Base-by-base conservation (phyloP, 73 alveolate genomes). In the Blepharisma stoltei region DNA sequence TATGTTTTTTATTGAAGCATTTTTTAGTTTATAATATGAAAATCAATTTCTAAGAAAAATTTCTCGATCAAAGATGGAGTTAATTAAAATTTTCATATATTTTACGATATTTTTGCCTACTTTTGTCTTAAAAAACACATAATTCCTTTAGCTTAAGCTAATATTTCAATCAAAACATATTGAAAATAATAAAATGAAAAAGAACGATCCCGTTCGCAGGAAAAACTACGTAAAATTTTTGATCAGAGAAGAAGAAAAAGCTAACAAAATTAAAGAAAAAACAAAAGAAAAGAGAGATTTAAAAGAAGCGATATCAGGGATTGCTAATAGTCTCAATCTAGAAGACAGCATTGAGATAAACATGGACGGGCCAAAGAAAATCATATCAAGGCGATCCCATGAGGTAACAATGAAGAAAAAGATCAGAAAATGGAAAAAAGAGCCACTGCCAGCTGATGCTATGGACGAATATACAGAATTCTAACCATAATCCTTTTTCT, bases 311-410 rank as follows among this genome's bases (percentile, higher is more conserved):
- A 8, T 60, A 60, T 14, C 14, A 20, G 73, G 73, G 2, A 60
- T 60, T 25, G 14, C 46, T 25, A 18, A 11, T 25, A 60, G 23
- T 2, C 73, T 60, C 11, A 14, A 25, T n/a, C 73, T 60, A 18
- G 73, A 60, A 8, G 73, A 60, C 2, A 47, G 5, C 3, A 60
- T 60, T 60, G 73, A 60, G 46, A 60, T 60, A 8, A 38, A 60
- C 45, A 60, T 60, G 73, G 73, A 60, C 46, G 73, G 73, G 18
- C 73, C 73, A 25, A 60, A 60, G 23, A 60, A 60, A 60, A 60
- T 60, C 46, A 60, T 60, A 8, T 14, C 73, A 60, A 60, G 23
- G 5, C 38, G 73, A 60, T n/a, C 73, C 73, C 73, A 60, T 60
- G 18, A 60, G 2, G 73, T 60, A 9, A 38, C 73, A 0, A 60